Evolutionary conservation across 139 green algal genomes (phyloP), one percentile per base, ranked within the genome.

Genomic region (Chlamydomonas sp.): DNA sequence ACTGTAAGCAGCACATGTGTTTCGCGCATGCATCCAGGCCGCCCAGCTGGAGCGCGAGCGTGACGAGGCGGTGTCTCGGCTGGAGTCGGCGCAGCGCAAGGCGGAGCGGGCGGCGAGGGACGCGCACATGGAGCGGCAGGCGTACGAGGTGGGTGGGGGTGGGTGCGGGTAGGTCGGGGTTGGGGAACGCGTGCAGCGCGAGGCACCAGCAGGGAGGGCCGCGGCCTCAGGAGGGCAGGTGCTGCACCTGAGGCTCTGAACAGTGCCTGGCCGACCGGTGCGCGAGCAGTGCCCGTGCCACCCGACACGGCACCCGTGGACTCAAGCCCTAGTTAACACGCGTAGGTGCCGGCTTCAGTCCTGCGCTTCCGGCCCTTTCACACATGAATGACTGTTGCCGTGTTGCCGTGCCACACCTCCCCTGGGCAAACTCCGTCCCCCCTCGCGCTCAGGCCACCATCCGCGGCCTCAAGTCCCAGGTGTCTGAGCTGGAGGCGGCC

Each of bases 91-190:
- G 20, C 71, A 73, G 74, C 83, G 91, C 14, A 85, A 83, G 69
- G 74, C 90, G 58, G 88, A 92, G 69, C 72, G 93, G 2, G 77
- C 76, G 4, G 64, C 82, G 49, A 64, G 90, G 31, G 90, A 94
- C 67, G 89, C 83, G 85, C 66, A 90, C 84, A 75, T 95, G 80
- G 88, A 94, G 75, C 74, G 87, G 58, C 91, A 94, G 84, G 61
- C 67, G 8, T 63, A 59, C 49, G 67, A 84, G 58, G 73, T 93
- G 67, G 62, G 83, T 63, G 77, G 83, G 85, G 58, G 64, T 1
- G 60, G 68, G 67, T 3, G 18, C 2, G 49, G 80, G 3, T 16
- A 83, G 8, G 17, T 18, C 16, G 16, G 8, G 17, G 16, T 31
- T 18, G 49, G 73, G 16, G 49, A 9, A 20, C 49, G 73, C 49